phyloP scores from a whole-genome alignment of 208 protist species.

The Wallacemonas rigidus region DNA sequence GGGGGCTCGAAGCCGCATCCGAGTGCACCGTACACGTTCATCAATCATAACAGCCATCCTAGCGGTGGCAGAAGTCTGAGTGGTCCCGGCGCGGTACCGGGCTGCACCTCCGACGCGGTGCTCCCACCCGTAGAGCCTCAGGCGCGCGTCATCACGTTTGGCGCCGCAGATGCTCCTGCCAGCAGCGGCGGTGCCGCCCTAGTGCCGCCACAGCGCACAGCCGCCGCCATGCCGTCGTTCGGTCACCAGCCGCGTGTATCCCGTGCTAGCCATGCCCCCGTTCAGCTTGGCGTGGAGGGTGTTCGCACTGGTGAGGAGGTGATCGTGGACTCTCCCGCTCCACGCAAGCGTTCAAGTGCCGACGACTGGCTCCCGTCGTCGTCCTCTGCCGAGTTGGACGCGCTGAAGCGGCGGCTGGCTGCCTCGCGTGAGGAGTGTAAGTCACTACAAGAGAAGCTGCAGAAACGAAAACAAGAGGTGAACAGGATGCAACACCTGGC shows the following conservation, averaged over 20 bases:
- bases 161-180: constrained; percentile 14
- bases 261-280: neutral
- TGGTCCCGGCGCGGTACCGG: neutral
- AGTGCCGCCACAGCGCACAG: neutral
- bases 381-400: constrained; percentile 18
- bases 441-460: constrained; percentile 23
- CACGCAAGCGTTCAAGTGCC: neutral
- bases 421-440: constrained; percentile 19
- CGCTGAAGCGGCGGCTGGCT: constrained; percentile 17
- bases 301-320: constrained; percentile 74
- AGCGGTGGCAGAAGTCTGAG: too few relatives aligned
- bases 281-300: constrained; percentile 51
- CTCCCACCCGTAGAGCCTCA: constrained; percentile 2
- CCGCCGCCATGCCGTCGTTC: constrained; percentile 6
- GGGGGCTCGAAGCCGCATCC: constrained; percentile 12
- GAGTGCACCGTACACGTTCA: constrained; percentile 15
- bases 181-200: neutral
- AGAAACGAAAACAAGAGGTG: constrained; percentile 24
- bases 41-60: constrained; percentile 25
- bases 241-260: constrained; percentile 6
- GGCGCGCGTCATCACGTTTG: constrained; percentile 39
- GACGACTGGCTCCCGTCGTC: constrained; percentile 5
- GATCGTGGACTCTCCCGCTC: constrained; percentile 21
- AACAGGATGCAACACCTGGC: neutral
- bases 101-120: neutral